These are phyloP conservation scores for Trichoderma sp. DNA, from an alignment of 2,329 filamentous ascomycete genomes.

Conservation along the genomic window DNA sequence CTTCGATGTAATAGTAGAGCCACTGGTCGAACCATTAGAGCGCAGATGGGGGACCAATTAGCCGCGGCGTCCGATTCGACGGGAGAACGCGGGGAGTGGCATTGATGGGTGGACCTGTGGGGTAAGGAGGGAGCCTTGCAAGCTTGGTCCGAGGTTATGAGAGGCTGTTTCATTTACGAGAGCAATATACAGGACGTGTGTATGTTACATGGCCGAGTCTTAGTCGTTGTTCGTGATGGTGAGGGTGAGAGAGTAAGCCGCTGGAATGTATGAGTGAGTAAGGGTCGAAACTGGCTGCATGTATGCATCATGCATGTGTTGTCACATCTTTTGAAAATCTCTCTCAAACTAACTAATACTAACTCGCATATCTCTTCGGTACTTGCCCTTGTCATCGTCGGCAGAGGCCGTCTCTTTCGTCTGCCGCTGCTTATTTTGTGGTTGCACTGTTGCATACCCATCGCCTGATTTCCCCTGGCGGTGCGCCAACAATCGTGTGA, in stretches of 20 bases:
- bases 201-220: background rate
- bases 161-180: background rate
- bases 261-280: no score
- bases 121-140: background rate
- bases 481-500: background rate
- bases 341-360: no score
- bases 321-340: background rate
- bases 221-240: background rate
- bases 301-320: background rate
- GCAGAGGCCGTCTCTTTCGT: background rate
- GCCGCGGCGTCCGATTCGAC: conserved; percentile 17
- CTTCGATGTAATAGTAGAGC: background rate
- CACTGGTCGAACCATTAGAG: background rate
- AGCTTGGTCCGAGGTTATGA: conserved; percentile 6
- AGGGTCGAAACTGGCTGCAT: background rate
- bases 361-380: background rate
- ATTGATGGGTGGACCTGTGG: background rate
- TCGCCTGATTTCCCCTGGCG: conserved; percentile 6
- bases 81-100: conserved; percentile 12
- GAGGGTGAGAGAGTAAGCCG: no score
- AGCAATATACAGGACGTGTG: background rate
- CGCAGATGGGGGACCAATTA: background rate
- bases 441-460: background rate
- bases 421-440: background rate
- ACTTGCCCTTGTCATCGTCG: background rate